Evolutionary conservation across 805 yeast species (phyloP).

Genomic region (Candida yuanshanica): DNA sequence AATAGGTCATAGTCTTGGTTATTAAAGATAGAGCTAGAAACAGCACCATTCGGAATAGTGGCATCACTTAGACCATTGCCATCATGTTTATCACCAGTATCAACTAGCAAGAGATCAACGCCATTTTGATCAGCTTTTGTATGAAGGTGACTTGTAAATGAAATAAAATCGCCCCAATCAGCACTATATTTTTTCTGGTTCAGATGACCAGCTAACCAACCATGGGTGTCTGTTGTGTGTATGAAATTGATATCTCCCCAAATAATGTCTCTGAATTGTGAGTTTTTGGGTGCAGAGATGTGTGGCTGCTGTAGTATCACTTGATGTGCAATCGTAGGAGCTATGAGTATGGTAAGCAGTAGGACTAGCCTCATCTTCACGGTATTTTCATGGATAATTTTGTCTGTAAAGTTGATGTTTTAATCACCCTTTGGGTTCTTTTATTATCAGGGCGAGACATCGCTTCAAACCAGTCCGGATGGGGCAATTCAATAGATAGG

Average conservation of each 20-base stretch:
- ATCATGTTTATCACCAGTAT: slow-evolving; percentile 91
- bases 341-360: too few relatives aligned
- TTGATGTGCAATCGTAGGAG: slow-evolving; percentile 1
- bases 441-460: too few relatives aligned
- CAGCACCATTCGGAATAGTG: slow-evolving; percentile 63
- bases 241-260: slow-evolving; percentile 78
- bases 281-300: slow-evolving; percentile 26
- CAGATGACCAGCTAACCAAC: slow-evolving; percentile 90
- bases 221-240: slow-evolving; percentile 97
- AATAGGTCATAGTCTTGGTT: slow-evolving; percentile 67
- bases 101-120: slow-evolving; percentile 68
- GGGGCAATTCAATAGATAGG: too few relatives aligned
- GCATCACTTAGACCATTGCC: slow-evolving; percentile 89
- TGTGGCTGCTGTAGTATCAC: slow-evolving; percentile 24
- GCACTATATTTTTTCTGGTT: slow-evolving; percentile 73
- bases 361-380: too few relatives aligned
- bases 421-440: too few relatives aligned
- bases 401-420: too few relatives aligned
- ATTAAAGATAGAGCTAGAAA: slow-evolving; percentile 58
- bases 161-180: slow-evolving; percentile 88
- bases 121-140: slow-evolving; percentile 36
- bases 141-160: slow-evolving; percentile 54
- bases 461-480: too few relatives aligned
- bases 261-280: slow-evolving; percentile 43
- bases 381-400: neutral